A percentile compares a stretch with the other conserved stretches of the same genome.
Conservation (phyloP, 495 filamentous ascomycete species). For the Penicillium cataractarum region DNA sequence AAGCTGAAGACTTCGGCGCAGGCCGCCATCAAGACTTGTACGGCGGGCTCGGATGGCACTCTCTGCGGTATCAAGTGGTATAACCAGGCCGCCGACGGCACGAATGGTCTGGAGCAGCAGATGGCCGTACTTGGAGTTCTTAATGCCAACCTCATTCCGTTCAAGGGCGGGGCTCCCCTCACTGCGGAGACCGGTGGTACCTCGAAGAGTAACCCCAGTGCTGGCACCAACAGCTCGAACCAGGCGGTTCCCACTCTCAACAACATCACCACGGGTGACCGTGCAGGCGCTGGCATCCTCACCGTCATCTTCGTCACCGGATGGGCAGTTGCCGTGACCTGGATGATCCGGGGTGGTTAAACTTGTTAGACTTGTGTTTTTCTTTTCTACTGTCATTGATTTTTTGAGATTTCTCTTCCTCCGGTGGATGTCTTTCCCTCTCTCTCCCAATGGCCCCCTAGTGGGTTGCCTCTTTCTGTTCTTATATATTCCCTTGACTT, state of each 20-base stretch:
- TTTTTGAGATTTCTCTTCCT: slow-evolving; percentile 8
- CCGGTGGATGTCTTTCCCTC: no score
- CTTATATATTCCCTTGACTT: slow-evolving; percentile 22
- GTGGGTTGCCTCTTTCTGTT: slow-evolving; percentile 19
- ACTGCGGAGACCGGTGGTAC: slow-evolving; percentile 66
- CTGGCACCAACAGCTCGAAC: slow-evolving; percentile 46
- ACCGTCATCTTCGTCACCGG: slow-evolving; percentile 60
- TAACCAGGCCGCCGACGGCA: slow-evolving; percentile 48
- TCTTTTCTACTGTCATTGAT: not conserved
- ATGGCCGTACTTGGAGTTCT: slow-evolving; percentile 63
- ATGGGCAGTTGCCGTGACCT: slow-evolving; percentile 53
- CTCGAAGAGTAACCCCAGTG: slow-evolving; percentile 62
- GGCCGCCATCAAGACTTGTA: slow-evolving; percentile 65
- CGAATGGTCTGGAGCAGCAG: slow-evolving; percentile 57
- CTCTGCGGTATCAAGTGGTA: slow-evolving; percentile 58
- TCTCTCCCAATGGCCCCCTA: slow-evolving; percentile 3
- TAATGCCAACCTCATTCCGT: slow-evolving; percentile 52
- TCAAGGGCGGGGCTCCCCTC: slow-evolving; percentile 51
- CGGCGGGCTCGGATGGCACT: slow-evolving; percentile 51
- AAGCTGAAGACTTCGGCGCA: slow-evolving; percentile 58
- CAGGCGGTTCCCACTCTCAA: slow-evolving; percentile 28
- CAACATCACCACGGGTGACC: slow-evolving; percentile 58
- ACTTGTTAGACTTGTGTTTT: no score
- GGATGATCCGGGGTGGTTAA: slow-evolving; percentile 46
- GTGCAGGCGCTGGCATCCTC: slow-evolving; percentile 66